Evolutionary conservation across 208 protist species (phyloP).

Genomic region (Crithidia brevicula): DNA sequence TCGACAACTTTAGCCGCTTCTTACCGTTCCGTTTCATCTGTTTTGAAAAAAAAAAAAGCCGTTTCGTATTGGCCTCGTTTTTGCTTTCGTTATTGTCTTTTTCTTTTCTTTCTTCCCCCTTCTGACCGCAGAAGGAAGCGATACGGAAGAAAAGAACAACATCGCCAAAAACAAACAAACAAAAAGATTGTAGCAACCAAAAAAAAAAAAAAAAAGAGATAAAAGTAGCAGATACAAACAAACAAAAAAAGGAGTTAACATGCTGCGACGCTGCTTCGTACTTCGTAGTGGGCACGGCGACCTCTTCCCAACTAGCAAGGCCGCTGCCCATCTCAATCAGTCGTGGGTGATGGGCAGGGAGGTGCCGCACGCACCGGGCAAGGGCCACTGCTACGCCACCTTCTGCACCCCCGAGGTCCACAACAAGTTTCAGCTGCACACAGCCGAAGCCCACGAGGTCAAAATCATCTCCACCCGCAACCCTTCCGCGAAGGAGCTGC

Average conservation of each 20-base stretch:
- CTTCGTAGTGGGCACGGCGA: conserved; percentile 69
- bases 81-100: conserved; percentile 7
- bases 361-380: conserved; percentile 54
- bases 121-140: too few species aligned
- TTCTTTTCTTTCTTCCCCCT: conserved; percentile 19
- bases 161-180: background rate
- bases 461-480: conserved; percentile 25
- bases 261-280: conserved; percentile 37
- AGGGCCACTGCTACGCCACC: conserved; percentile 54
- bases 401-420: conserved; percentile 41
- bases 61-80: background rate
- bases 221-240: too few species aligned
- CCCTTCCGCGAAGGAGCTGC: conserved; percentile 14
- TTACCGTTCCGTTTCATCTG: too few species aligned
- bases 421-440: conserved; percentile 56
- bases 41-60: background rate
- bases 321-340: conserved; percentile 63
- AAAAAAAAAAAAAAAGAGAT: too few species aligned
- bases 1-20: too few species aligned
- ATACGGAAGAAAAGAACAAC: background rate
- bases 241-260: conserved; percentile 20
- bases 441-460: conserved; percentile 41
- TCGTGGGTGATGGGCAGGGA: conserved; percentile 61
- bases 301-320: conserved; percentile 85
- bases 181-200: background rate